These are phyloP conservation scores for Aspergillus aculeatus DNA, from an alignment of 2,329 filamentous ascomycete genomes.

Conservation along the genomic window DNA sequence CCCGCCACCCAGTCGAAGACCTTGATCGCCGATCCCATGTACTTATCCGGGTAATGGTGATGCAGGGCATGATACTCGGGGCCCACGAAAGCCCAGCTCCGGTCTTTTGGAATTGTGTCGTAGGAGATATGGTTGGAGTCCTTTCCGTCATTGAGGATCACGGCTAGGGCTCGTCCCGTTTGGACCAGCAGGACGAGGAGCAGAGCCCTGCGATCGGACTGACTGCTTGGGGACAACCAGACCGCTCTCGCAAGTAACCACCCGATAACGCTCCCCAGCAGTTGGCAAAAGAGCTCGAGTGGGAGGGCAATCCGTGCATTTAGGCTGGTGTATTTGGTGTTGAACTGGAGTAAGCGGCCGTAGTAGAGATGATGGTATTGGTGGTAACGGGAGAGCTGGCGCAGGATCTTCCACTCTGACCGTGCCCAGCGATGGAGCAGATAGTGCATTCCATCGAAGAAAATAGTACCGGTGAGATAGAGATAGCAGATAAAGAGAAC, in stretches of 20 bases:
- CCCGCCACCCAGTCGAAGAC: slow-evolving; percentile 21
- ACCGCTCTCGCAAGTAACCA: slow-evolving; percentile 4
- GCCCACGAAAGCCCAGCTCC: slow-evolving; percentile 17
- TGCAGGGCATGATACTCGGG: slow-evolving; percentile 21
- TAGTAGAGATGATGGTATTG: slow-evolving; percentile 24
- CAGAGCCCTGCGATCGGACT: neutral
- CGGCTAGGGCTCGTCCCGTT: slow-evolving; percentile 6
- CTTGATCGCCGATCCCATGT: slow-evolving; percentile 20
- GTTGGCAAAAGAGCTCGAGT: slow-evolving; percentile 14
- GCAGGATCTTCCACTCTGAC: slow-evolving; percentile 15
- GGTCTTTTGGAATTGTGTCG: slow-evolving; percentile 17
- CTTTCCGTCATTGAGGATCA: slow-evolving; percentile 13
- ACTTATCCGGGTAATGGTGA: slow-evolving; percentile 19
- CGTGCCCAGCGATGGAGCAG: slow-evolving; percentile 17
- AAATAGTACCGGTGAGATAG: slow-evolving; percentile 17
- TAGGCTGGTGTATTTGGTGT: slow-evolving; percentile 13
- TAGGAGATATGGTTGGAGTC: slow-evolving; percentile 21
- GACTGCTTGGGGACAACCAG: neutral
- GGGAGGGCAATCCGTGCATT: slow-evolving; percentile 20
- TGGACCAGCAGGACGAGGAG: neutral
- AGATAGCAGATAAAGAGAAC: slow-evolving; percentile 12
- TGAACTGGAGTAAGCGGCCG: slow-evolving; percentile 17
- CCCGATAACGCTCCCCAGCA: slow-evolving; percentile 12
- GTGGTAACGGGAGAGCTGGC: slow-evolving; percentile 16
- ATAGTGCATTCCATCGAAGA: slow-evolving; percentile 20